phyloP scores from a whole-genome alignment of 2,329 filamentous ascomycete species.

The Macrophomina phaseolina region DNA sequence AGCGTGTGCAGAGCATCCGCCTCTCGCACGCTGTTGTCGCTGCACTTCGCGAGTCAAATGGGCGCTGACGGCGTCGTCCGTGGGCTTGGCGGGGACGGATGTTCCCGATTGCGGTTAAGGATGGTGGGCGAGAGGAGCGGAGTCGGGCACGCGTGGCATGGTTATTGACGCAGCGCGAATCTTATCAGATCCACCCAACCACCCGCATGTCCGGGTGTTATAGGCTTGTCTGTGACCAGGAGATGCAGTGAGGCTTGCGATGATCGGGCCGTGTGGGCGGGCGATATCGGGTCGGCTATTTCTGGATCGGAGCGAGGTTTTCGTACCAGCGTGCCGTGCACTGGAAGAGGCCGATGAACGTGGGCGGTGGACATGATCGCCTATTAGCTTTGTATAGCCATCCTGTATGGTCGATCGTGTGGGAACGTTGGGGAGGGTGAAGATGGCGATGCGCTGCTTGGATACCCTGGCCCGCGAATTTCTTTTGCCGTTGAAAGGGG shows the following conservation, averaged over 20 bases:
- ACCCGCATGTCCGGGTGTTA: not conserved
- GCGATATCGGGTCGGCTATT: slow-evolving; percentile 23
- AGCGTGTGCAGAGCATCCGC: not conserved
- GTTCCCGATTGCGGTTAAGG: not conserved
- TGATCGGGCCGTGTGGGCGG: not conserved
- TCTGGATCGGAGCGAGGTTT: not conserved
- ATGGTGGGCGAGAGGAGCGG: not conserved
- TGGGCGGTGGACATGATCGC: not conserved
- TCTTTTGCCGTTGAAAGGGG: not conserved
- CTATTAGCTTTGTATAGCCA: not conserved
- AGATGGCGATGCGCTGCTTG: not conserved
- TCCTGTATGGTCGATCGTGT: no score
- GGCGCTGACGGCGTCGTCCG: no score
- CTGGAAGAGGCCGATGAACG: not conserved
- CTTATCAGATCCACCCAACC: slow-evolving; percentile 21
- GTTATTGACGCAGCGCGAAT: slow-evolving; percentile 6
- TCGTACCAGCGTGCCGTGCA: not conserved
- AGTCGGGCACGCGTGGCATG: not conserved
- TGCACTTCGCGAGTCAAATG: not conserved
- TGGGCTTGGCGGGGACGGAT: not conserved
- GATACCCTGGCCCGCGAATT: not conserved
- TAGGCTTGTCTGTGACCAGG: not conserved
- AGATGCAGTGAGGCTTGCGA: no score
- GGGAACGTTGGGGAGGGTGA: not conserved
- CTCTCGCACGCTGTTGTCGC: not conserved